Evolutionary conservation across 2,329 filamentous ascomycete species (phyloP), one percentile per base, ranked within the genome.

Genomic region (Colletotrichum musicola): DNA sequence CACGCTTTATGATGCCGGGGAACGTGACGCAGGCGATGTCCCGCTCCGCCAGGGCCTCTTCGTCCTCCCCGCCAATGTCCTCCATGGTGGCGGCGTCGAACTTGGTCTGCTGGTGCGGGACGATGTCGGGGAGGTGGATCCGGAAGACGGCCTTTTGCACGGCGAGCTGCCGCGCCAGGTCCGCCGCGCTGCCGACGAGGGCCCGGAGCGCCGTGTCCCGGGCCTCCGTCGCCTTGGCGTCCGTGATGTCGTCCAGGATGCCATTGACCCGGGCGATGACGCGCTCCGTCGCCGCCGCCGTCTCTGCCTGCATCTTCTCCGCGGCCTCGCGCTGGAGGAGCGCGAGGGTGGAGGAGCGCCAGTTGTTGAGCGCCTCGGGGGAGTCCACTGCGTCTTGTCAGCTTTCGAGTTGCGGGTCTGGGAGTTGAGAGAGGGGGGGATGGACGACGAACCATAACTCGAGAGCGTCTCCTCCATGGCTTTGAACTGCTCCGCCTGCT

Each of bases 41-140:
- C 59, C 88, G 81, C 51, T 81, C 80, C 16, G 79, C 76, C 22
- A 89, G 80, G 10, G 78, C 81, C 18, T 88, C 86, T 69, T 90
- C 89, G 67, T 89, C 87, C 72, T 88, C 87, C 16, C 88, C 88
- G 42, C 89, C 86, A 53, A 91, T 83, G 73, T 92, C 89, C 72
- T 92, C 90, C 90, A 92, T 92, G 4, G 80, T 86, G 27, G 82
- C 80, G 1, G 81, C 67, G 73, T 91, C 87, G 74, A 92, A 92
- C 57, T 85, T 76, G 3, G 84, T 81, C 66, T 79, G 80, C 74
- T 89, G 86, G 73, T 89, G 84, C 4, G 86, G 83, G 66, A 83
- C 74, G 25, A 87, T 79, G 44, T 79, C 77, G 22, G 88, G 88
- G 86, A 90, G 88, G 68, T 81, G 78, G 30, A 89, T 81, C 20